Evolutionary conservation across 352 stramenopile species (phyloP), one percentile per base, ranked within the genome.

Genomic region (Pythium periplocum): DNA sequence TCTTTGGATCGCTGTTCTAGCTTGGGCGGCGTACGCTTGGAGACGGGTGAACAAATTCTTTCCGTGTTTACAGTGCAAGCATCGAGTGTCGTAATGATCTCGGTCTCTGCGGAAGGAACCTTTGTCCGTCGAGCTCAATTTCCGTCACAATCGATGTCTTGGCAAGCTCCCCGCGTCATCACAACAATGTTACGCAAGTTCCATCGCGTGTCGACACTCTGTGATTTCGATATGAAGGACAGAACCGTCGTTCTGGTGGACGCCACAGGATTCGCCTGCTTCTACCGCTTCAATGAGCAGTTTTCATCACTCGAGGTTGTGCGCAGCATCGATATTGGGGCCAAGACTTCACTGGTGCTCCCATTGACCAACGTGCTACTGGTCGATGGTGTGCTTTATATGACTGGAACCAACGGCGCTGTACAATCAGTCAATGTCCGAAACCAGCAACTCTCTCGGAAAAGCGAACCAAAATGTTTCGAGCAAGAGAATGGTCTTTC

Each of bases 361-460:
- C 55, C 64, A 12, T 30, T 66, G 4, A 10, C 6, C 2, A 48
- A 51, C 17, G n/a, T 67, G 6, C 7, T 61, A 30, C 26, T 72
- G 37, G 34, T 61, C n/a, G 51, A 69, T 32, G 39, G 32, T 51
- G 49, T 8, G 0, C 10, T 86, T 4, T 73, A 71, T 33, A 50
- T 75, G n/a, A 66, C 52, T 5, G 75, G 81, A 36, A 39, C 32
- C 3, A 55, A 57, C 8, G 62, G 66, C 4, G 56, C 53, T 1
- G 61, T 71, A 3, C 74, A 83, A 42, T 73, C 67, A 8, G 53
- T 85, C 6, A 80, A 77, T 43, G 30, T 70, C 10, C 62, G 60
- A 5, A 85, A 69, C 38, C 67, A 77, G 45, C 74, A 85, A 49
- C 71, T 64, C 6, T 85, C 74, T 36, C 57, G 64, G 33, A 60